Evolutionary conservation across 2,329 filamentous ascomycete species (phyloP), one percentile per base, ranked within the genome.

Genomic region (Penicillium sp.): DNA sequence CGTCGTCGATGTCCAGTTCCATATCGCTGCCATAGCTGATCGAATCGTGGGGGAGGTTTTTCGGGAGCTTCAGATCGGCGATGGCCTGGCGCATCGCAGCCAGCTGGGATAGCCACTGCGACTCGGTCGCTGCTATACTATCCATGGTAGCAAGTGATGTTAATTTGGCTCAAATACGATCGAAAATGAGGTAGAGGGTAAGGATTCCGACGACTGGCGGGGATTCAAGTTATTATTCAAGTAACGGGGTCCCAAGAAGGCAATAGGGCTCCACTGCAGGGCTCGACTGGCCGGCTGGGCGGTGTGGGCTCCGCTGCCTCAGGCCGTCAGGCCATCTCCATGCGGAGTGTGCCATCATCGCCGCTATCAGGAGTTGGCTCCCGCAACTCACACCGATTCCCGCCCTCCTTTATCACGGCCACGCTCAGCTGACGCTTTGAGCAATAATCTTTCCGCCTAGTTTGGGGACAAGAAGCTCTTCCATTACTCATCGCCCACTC

Each of bases 1-100:
- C 83, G 9, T 91, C 86, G 61, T 90, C 87, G 52, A 88, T 77
- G 44, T 88, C 81, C 37, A 88, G 77, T 33, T 79, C 75, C 22
- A 79, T 62, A 55, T 87, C 83, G 13, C 83, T 78, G 18, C 81
- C 84, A 68, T 87, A 86, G 44, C 62, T 61, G 35, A 66, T 64
- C 22, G 69, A 62, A 50, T 78, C 72, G 49, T 79, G 78, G 40
- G 77, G 70, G 46, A 78, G 75, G 33, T 79, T 74, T 63, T 82
- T 80, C 24, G 83, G 81, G 49, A 87, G 74, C 57, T 86, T 83
- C 54, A 97, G 80, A 22, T 89, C 85, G 43, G 89, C 90, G 59
- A 98, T 86, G 44, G 93, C 92, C 60, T 89, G 85, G 70, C 89
- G 89, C 95, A 99, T 98, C 35, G 89, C 87, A 31, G 87, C 85